phyloP scores from a whole-genome alignment of 1,284 basidiomycete species.

The Ustilago cynodontis region DNA sequence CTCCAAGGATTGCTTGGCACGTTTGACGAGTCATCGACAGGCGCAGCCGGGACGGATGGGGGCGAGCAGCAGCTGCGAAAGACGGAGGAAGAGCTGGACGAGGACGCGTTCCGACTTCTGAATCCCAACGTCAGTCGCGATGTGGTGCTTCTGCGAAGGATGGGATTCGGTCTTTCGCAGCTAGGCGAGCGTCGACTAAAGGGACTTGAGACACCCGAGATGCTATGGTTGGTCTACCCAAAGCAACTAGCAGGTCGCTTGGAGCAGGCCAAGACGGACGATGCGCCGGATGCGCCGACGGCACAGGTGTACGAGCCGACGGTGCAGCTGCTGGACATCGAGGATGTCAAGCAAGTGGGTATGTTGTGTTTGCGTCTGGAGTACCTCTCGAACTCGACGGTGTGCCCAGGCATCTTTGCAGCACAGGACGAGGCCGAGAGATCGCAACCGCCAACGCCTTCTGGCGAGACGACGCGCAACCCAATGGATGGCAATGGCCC shows the following conservation, averaged over 20 bases:
- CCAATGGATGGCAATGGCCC: constrained; percentile 20
- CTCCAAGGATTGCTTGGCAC: constrained; percentile 58
- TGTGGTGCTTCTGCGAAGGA: constrained; percentile 79
- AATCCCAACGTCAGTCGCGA: constrained; percentile 70
- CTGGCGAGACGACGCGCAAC: constrained; percentile 25
- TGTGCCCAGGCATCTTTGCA: constrained; percentile 71
- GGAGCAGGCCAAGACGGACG: constrained; percentile 74
- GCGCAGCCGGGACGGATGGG: constrained; percentile 12
- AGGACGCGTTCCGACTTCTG: constrained; percentile 67
- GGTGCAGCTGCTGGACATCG: constrained; percentile 78
- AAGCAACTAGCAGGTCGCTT: constrained; percentile 80
- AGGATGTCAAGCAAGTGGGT: constrained; percentile 83
- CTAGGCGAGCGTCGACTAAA: constrained; percentile 94
- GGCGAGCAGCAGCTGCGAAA: constrained; percentile 34
- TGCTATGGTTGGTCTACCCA: constrained; percentile 87
- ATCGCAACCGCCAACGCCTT: constrained; percentile 41
- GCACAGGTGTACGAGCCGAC: constrained; percentile 70
- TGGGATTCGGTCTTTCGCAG: constrained; percentile 81
- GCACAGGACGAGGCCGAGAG: constrained; percentile 36
- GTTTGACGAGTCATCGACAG: constrained; percentile 45
- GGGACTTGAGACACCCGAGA: constrained; percentile 83
- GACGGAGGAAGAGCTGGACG: constrained; percentile 58
- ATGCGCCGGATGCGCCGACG: constrained; percentile 61
- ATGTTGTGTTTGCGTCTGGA: constrained; percentile 85
- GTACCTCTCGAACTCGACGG: constrained; percentile 78